Evolutionary conservation across 2,329 filamentous ascomycete species (phyloP).

Genomic region (Apiospora aurea): DNA sequence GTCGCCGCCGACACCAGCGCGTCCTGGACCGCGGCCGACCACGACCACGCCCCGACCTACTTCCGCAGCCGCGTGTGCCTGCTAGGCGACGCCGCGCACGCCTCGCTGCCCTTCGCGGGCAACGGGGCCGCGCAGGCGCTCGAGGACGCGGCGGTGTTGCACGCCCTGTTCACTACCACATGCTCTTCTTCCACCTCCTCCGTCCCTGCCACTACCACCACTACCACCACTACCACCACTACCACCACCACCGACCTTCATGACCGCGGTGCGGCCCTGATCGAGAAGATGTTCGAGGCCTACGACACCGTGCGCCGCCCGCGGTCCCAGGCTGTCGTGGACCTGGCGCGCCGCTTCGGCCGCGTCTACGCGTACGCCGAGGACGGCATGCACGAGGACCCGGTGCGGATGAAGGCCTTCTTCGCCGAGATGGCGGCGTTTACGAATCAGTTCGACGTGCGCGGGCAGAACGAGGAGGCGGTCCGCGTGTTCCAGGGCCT

Average conservation of each 20-base stretch:
- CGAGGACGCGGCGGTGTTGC: slow-evolving; percentile 44
- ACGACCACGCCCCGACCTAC: slow-evolving; percentile 44
- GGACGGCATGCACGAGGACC: slow-evolving; percentile 41
- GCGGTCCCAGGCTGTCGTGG: slow-evolving; percentile 42
- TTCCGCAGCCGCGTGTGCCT: slow-evolving; percentile 37
- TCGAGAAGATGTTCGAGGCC: slow-evolving; percentile 37
- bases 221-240: not conserved
- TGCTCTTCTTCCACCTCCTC: not conserved
- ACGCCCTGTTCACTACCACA: slow-evolving; percentile 32
- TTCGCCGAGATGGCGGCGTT: slow-evolving; percentile 38
- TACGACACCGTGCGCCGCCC: slow-evolving; percentile 39
- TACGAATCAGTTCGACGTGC: slow-evolving; percentile 42
- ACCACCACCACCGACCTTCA: not conserved
- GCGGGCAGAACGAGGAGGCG: slow-evolving; percentile 38
- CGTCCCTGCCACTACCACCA: not conserved
- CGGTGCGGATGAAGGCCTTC: slow-evolving; percentile 37
- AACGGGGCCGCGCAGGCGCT: slow-evolving; percentile 48
- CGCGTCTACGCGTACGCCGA: slow-evolving; percentile 38
- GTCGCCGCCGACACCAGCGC: slow-evolving; percentile 41
- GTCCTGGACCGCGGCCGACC: slow-evolving; percentile 42
- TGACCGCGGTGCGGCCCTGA: slow-evolving; percentile 27
- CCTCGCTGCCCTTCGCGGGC: slow-evolving; percentile 44
- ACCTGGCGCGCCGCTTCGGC: slow-evolving; percentile 41
- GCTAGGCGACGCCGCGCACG: slow-evolving; percentile 46
- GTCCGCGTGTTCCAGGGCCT: slow-evolving; percentile 29